A percentile compares a stretch with the other conserved stretches of the same genome.
These are phyloP conservation scores for Naganishia onofrii DNA, from an alignment of 768 basidiomycete species.

Conservation along the genomic window DNA sequence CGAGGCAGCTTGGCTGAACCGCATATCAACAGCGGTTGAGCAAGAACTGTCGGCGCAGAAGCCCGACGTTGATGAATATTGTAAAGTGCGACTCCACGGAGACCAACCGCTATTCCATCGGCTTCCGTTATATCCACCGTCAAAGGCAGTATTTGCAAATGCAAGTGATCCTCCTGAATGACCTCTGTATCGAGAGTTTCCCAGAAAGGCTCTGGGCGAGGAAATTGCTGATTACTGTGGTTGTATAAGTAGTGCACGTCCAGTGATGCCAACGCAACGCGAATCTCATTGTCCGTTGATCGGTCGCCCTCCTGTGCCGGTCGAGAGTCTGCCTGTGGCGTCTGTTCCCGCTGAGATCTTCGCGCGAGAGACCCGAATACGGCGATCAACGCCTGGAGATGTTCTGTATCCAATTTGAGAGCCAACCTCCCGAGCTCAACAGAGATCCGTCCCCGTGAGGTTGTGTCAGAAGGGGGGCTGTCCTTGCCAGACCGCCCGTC, in stretches of 20 bases:
- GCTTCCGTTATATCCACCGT: neutral
- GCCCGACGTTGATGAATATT: neutral
- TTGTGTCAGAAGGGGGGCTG: constrained; percentile 50
- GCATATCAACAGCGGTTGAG: constrained; percentile 6
- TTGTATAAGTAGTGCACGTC: constrained; percentile 1
- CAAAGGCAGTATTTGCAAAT: neutral
- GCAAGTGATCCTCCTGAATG: neutral
- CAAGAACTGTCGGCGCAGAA: neutral
- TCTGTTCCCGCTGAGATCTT: neutral
- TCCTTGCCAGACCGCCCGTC: constrained; percentile 63
- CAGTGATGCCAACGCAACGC: neutral
- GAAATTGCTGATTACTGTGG: neutral
- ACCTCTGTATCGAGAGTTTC: neutral
- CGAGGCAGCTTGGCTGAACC: neutral
- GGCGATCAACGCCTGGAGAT: constrained; percentile 48
- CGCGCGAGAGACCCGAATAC: constrained; percentile 24
- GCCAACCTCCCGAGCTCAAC: constrained; percentile 32
- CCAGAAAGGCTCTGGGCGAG: neutral
- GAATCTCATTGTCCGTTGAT: neutral
- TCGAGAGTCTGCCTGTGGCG: neutral
- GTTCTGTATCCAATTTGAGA: constrained; percentile 53
- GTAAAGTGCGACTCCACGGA: neutral
- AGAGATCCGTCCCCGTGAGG: constrained; percentile 19
- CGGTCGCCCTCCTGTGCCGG: neutral
- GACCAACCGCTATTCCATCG: neutral